Conservation (phyloP, 164 flowering plant species). For the Nymphaea colorata region DNA sequence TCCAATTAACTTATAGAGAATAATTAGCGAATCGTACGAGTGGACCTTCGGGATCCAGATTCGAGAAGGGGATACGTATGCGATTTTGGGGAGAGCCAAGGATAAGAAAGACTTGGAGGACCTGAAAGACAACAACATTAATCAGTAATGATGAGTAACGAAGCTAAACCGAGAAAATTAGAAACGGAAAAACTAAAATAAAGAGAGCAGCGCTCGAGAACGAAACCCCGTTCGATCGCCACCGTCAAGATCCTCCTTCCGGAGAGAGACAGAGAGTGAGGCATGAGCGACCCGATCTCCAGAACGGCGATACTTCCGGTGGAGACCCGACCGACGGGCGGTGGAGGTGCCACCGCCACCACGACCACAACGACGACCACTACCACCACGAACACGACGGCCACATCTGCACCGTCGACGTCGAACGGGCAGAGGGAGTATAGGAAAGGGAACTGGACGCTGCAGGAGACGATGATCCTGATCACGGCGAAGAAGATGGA, state of each 20-base stretch:
- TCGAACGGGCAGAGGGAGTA: constrained; percentile 16
- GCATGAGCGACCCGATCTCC: background rate
- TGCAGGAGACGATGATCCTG: constrained; percentile 25
- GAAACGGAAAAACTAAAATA: no score
- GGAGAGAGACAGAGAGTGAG: background rate
- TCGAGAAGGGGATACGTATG: no score
- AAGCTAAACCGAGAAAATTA: no score
- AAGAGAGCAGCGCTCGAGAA: no score
- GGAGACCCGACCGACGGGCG: background rate
- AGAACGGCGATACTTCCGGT: background rate
- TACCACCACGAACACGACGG: background rate
- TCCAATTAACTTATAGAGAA: no score
- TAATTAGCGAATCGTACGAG: no score
- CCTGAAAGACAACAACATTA: no score
- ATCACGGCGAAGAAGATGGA: constrained; percentile 27
- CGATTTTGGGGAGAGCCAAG: no score
- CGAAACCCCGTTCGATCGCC: background rate
- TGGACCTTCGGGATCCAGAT: no score
- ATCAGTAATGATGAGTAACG: no score
- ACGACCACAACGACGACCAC: no score
- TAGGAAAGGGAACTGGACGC: constrained; percentile 30
- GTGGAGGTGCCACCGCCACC: background rate
- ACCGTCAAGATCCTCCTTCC: background rate
- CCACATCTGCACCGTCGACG: background rate
- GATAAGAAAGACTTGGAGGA: no score